Base-by-base conservation (phyloP, 768 basidiomycete genomes). In the Pleurotus ostreatus region DNA sequence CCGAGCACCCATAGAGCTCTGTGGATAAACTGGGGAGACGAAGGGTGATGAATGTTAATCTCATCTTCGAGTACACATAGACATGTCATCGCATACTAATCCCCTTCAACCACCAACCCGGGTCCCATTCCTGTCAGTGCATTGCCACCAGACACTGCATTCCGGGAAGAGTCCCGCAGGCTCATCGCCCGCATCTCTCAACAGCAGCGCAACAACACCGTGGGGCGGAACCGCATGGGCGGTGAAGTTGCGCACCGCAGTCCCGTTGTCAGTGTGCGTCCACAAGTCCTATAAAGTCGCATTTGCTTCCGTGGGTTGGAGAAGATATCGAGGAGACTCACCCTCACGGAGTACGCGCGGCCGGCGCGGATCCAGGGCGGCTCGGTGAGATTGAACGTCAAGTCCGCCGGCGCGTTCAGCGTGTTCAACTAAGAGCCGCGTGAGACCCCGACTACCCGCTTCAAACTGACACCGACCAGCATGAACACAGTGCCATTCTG, bases 331-430 rank as follows among this genome's bases (percentile, higher is more conserved):
- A 52, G 20, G 25, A 53, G 34, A 63, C 83, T 52, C 61, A 86
- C 85, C 57, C 85, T 74, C 56, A 88, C 80, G 15, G 76, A 64
- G 63, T 88, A 87, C 62, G 84, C 80, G 45, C 81, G 72, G 43
- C 85, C 86, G 3, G 84, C 84, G 49, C 83, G 77, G 59, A 86
- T 81, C 84, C 84, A 88, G 1, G 86, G 84, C 2, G 85, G 86
- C 62, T 88, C 84, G 3, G 83, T 83, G 52, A 88, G 67, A 57
- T 74, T 83, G 70, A 87, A 87, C 65, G 71, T 77, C 79, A 87
- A 73, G 57, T 76, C 74, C 3, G 81, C 74, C 3, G 83, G 75
- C 60, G 79, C 67, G 59, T 84, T 76, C 45, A 85, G 68, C 3
- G 77, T 79, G 61, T 88, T 88, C 37, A 88, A 71, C 85, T 87